Evolutionary conservation across 164 flowering plant species (phyloP), one percentile per base, ranked within the genome.

Genomic region (Tinospora cordifolia): DNA sequence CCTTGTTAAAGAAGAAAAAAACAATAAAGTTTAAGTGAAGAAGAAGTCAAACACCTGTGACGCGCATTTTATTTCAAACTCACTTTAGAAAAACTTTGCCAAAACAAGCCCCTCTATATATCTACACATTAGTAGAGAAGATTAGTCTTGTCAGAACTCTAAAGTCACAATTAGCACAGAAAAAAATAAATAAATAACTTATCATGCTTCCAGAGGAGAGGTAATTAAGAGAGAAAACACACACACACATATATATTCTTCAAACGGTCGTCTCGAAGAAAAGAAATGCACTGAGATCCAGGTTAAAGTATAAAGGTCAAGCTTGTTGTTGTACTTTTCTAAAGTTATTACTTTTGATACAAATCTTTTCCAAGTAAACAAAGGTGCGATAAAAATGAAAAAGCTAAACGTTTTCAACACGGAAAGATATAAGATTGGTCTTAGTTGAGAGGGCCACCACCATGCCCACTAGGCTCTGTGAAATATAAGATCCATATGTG

Each of bases 401-500:
- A 54, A 54, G 24, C 60, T n/a, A 14, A 44, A 54, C 24, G 60
- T 54, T 54, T 54, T 54, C 24, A 54, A 54, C 60, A 54, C 60
- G 60, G 8, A 54, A 54, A 54, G 54, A 47, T 7, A 54, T 5
- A 9, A 24, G 5, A 54, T 54, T 54, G 60, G 60, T 54, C 60
- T 79, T 54, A 26, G 69, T 34, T 67, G 71, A 80, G n/a, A 77
- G 24, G 82, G 79, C 77, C 79, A 21, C 60, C 60, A 19, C 60
- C 11, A 30, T 30, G 7, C 60, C 60, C 21, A 21, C 24, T 21
- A n/a, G 22, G 24, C 8, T n/a, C 6, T 15, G 6, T 15, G n/a
- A 51, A 15, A 51, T 51, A 49, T 49, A 51, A 7, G 36, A 30
- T n/a, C n/a, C n/a, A n/a, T n/a, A n/a, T 47, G 14, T 13, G 19